Evolutionary conservation across 2,329 filamentous ascomycete species (phyloP).

Genomic region (Alternaria sp.): DNA sequence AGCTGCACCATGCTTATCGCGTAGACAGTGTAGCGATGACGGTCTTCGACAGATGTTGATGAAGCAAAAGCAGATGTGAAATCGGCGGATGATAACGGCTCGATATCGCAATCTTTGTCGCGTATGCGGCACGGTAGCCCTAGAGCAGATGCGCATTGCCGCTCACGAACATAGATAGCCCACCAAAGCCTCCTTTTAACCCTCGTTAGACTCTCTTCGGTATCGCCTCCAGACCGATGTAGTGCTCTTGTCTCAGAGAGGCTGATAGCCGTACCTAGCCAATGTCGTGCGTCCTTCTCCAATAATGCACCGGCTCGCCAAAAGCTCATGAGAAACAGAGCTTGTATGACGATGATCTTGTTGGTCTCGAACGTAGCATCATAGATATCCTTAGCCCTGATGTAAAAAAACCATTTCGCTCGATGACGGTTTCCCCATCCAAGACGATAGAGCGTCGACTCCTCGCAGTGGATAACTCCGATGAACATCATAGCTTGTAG

Average conservation of each 20-base stretch:
- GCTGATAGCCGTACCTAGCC: conserved; percentile 58
- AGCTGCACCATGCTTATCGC: conserved; percentile 51
- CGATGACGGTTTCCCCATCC: conserved; percentile 60
- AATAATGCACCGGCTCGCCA: conserved; percentile 60
- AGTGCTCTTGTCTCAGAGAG: conserved; percentile 61
- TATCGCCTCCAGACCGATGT: conserved; percentile 46
- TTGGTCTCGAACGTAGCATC: conserved; percentile 64
- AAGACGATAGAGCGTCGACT: conserved; percentile 54
- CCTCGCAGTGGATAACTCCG: conserved; percentile 62
- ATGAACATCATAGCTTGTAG: conserved; percentile 65
- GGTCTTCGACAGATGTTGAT: conserved; percentile 36
- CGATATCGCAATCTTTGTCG: conserved; percentile 60
- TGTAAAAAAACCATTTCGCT: conserved; percentile 62
- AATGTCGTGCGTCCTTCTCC: conserved; percentile 50
- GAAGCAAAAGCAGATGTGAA: conserved; percentile 46
- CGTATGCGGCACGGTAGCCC: conserved; percentile 59
- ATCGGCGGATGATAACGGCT: conserved; percentile 50
- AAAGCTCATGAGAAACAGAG: conserved; percentile 64
- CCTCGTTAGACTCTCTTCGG: conserved; percentile 41
- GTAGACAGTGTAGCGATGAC: conserved; percentile 46
- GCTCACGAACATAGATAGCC: conserved; percentile 62
- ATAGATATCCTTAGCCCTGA: conserved; percentile 60
- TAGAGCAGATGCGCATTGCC: conserved; percentile 57
- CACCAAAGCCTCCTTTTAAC: conserved; percentile 63
- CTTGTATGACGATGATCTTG: conserved; percentile 60